Evolutionary conservation across 768 basidiomycete species (phyloP).

Genomic region (Hemileccinum rubropunctum): DNA sequence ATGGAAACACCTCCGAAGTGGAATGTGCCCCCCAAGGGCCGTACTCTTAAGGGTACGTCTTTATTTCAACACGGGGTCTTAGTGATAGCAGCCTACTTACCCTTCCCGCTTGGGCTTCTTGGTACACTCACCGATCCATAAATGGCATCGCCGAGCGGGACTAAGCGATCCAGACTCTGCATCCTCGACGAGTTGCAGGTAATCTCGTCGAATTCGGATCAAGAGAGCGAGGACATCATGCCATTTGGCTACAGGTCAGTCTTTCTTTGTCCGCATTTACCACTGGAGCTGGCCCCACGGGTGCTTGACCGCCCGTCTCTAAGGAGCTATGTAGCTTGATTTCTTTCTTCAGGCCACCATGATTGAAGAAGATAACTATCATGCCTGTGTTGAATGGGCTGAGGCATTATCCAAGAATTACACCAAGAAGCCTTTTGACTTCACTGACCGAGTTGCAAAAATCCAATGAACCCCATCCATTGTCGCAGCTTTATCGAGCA

Average conservation of each 20-base stretch:
- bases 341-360: slow-evolving; percentile 45
- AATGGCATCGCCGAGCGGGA: slow-evolving; percentile 45
- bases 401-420: slow-evolving; percentile 52
- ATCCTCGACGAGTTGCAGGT: slow-evolving; percentile 76
- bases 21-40: too few species aligned
- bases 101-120: slow-evolving; percentile 64
- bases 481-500: slow-evolving; percentile 79
- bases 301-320: slow-evolving; percentile 7
- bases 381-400: slow-evolving; percentile 41
- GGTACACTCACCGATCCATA: slow-evolving; percentile 68
- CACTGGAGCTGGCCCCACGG: slow-evolving; percentile 44
- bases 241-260: slow-evolving; percentile 21
- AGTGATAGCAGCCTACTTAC: too few species aligned
- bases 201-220: slow-evolving; percentile 48
- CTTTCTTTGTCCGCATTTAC: slow-evolving; percentile 40
- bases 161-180: slow-evolving; percentile 65
- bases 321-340: slow-evolving; percentile 17
- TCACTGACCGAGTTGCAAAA: slow-evolving; percentile 73
- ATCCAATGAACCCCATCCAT: slow-evolving; percentile 63
- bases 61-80: too few species aligned
- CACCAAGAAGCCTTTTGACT: slow-evolving; percentile 81
- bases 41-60: too few species aligned
- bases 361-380: slow-evolving; percentile 43
- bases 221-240: slow-evolving; percentile 41
- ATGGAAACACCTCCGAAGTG: too few species aligned